These are phyloP conservation scores for Trichoderma parareesei DNA, from an alignment of 495 filamentous ascomycete species.

Conservation along the genomic window DNA sequence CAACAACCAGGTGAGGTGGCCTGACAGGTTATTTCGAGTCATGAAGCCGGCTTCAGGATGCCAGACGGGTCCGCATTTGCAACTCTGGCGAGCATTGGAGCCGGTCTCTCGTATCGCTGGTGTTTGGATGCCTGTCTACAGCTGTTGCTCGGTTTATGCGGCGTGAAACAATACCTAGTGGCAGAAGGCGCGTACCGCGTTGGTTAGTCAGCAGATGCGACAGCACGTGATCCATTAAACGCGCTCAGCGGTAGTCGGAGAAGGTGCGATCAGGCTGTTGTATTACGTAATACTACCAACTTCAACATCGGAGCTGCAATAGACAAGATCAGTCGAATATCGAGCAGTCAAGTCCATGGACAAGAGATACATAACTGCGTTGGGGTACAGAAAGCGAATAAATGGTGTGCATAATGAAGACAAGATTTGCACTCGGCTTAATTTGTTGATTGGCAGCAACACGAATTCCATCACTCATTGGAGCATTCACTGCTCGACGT, in stretches of 20 bases:
- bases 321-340: no score
- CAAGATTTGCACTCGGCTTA: no score
- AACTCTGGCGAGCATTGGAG: conserved; percentile 6
- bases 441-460: no score
- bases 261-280: no score
- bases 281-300: no score
- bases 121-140: conserved; percentile 24
- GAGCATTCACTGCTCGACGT: no score
- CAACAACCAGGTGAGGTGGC: conserved; percentile 54
- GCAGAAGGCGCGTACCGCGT: conserved; percentile 10
- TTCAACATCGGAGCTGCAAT: no score
- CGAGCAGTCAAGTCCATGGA: no score
- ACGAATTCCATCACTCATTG: no score
- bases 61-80: conserved; percentile 6
- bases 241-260: background rate
- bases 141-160: conserved; percentile 16
- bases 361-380: no score
- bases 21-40: conserved; percentile 56
- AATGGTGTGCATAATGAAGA: no score
- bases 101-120: conserved; percentile 25
- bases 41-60: conserved; percentile 34
- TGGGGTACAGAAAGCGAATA: no score
- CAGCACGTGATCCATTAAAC: conserved; percentile 10
- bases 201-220: conserved; percentile 11
- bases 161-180: conserved; percentile 12